phyloP scores from a whole-genome alignment of 192 early-diverging fungal genomes.

The Backusella parvicylindrica region DNA sequence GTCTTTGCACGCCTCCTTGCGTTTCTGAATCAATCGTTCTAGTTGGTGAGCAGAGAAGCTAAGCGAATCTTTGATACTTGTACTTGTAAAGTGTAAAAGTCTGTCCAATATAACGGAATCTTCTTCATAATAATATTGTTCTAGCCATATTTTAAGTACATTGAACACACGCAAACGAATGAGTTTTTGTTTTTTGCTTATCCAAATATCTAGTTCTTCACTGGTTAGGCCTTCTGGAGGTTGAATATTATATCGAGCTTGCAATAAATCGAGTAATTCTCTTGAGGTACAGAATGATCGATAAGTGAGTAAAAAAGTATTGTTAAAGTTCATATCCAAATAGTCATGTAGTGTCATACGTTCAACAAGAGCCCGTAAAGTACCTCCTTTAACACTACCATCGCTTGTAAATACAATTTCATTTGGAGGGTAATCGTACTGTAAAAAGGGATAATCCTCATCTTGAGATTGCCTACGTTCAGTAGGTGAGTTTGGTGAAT shows the following conservation, averaged over 20 bases:
- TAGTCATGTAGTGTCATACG: constrained; percentile 88
- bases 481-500: constrained; percentile 73
- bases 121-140: constrained; percentile 79
- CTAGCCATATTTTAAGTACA: constrained; percentile 95
- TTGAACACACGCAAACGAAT: constrained; percentile 92
- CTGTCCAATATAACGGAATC: constrained; percentile 65
- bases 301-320: constrained; percentile 92
- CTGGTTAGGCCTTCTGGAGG: constrained; percentile 63
- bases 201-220: constrained; percentile 75
- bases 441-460: constrained; percentile 72
- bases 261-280: constrained; percentile 73
- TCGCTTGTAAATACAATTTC: constrained; percentile 86
- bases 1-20: constrained; percentile 51
- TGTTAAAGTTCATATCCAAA: constrained; percentile 76
- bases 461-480: constrained; percentile 84
- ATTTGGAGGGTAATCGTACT: constrained; percentile 67
- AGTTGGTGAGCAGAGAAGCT: constrained; percentile 67
- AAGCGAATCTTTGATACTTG: constrained; percentile 69
- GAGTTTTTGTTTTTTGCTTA: constrained; percentile 80
- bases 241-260: constrained; percentile 72
- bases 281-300: constrained; percentile 83
- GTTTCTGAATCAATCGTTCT: constrained; percentile 75
- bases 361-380: constrained; percentile 80
- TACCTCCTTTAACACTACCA: constrained; percentile 87
- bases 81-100: constrained; percentile 69